phyloP scores from a whole-genome alignment of 2,329 filamentous ascomycete genomes.

The Orbilia oligospora region DNA sequence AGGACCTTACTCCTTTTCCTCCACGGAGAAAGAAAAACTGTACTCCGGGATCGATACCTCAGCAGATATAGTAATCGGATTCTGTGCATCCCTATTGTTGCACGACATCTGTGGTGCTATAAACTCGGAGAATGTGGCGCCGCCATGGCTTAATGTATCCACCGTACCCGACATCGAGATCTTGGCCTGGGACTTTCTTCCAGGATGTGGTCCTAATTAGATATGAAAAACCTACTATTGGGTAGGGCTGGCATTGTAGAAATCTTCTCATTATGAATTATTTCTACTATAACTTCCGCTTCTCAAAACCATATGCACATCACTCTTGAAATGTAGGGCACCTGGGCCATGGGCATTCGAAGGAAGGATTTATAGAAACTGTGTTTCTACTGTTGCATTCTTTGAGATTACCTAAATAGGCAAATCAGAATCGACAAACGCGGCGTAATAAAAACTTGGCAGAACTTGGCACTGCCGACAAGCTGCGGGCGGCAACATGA shows the following conservation, averaged over 20 bases:
- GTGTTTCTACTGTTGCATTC: conserved; percentile 17
- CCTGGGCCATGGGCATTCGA: too few species aligned
- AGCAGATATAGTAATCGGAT: too few species aligned
- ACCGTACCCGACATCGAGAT: neutral
- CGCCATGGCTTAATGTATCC: neutral
- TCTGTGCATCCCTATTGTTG: too few species aligned
- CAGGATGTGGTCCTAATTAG: too few species aligned
- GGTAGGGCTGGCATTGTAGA: too few species aligned
- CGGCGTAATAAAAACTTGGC: neutral
- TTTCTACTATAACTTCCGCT: too few species aligned
- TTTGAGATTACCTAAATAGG: neutral
- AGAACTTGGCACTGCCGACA: neutral
- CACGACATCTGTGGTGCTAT: neutral
- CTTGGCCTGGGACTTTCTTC: neutral
- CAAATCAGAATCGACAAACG: neutral
- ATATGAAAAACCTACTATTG: too few species aligned
- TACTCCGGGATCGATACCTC: too few species aligned
- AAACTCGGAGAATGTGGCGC: conserved; percentile 1
- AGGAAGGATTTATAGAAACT: neutral
- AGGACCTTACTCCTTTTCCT: too few species aligned
- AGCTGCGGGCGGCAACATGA: conserved; percentile 8
- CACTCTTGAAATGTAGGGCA: neutral
- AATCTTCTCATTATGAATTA: too few species aligned
- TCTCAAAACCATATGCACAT: too few species aligned
- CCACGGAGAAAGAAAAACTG: too few species aligned